A percentile compares a stretch with the other conserved stretches of the same genome.
Conservation (phyloP, 2,329 filamentous ascomycete genomes). For the Calonectria ilicicola region DNA sequence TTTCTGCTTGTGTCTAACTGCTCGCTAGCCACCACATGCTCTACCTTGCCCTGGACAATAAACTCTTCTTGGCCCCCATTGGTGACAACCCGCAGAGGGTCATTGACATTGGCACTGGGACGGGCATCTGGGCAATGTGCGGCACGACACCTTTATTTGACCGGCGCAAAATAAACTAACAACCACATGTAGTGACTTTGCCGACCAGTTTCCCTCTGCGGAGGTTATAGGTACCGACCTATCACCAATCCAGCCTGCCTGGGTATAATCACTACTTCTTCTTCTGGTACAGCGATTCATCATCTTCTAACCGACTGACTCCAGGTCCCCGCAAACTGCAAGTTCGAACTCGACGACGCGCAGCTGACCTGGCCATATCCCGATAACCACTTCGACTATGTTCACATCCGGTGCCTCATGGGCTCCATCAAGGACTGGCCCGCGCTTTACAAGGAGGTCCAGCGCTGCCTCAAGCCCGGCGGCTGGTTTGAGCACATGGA, state of each 20-base stretch:
- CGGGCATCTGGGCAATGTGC: slow-evolving; percentile 62
- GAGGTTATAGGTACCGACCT: slow-evolving; percentile 64
- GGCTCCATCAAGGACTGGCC: slow-evolving; percentile 69
- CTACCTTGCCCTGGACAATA: slow-evolving; percentile 27
- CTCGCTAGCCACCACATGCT: slow-evolving; percentile 30
- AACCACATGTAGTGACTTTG: slow-evolving; percentile 59
- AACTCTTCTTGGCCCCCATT: slow-evolving; percentile 22
- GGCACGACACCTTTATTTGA: background rate
- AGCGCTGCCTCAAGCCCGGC: slow-evolving; percentile 65
- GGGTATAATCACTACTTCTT: slow-evolving; percentile 48
- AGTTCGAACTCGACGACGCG: slow-evolving; percentile 51
- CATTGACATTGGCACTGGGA: slow-evolving; percentile 68
- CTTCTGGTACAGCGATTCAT: slow-evolving; percentile 44
- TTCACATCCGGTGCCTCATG: slow-evolving; percentile 68
- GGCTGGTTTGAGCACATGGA: slow-evolving; percentile 54
- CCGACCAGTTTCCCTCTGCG: slow-evolving; percentile 56
- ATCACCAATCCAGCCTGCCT: slow-evolving; percentile 66
- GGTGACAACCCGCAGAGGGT: slow-evolving; percentile 17
- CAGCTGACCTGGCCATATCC: slow-evolving; percentile 42
- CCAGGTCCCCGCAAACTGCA: slow-evolving; percentile 59
- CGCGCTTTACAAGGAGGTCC: slow-evolving; percentile 63
- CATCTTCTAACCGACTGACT: slow-evolving; percentile 54
- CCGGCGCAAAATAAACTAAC: background rate
- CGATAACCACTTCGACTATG: slow-evolving; percentile 63
- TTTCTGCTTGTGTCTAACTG: background rate